These are phyloP conservation scores for Gaeumannomyces tritici DNA, from an alignment of 2,329 filamentous ascomycete species.

Conservation along the genomic window DNA sequence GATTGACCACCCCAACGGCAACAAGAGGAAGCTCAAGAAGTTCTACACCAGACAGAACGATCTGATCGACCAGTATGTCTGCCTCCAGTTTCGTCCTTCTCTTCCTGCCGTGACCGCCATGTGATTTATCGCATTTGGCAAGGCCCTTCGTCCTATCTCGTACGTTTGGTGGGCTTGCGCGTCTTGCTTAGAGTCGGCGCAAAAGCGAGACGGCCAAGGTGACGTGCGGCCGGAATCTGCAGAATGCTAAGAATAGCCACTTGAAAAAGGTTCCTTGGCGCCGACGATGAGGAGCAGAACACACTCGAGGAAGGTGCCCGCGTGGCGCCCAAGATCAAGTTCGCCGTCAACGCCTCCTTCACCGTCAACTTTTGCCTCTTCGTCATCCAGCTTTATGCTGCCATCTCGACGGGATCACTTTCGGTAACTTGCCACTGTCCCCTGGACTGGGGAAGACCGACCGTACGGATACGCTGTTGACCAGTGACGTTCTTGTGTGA, in stretches of 20 bases:
- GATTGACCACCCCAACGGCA: constrained; percentile 33
- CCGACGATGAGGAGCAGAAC: constrained; percentile 43
- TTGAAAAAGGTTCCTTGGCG: constrained; percentile 34
- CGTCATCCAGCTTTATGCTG: constrained; percentile 48
- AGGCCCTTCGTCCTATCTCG: not conserved
- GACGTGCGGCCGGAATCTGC: too few relatives aligned
- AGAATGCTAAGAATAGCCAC: not conserved
- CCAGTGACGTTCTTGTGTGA: not conserved
- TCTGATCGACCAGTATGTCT: constrained; percentile 30
- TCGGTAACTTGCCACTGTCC: constrained; percentile 22
- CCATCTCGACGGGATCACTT: constrained; percentile 47
- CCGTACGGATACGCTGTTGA: constrained; percentile 11
- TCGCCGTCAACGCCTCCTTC: constrained; percentile 43
- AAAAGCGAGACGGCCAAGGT: not conserved
- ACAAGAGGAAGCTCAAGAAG: constrained; percentile 31
- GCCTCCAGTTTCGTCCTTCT: not conserved
- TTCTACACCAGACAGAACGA: constrained; percentile 38
- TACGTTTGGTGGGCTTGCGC: not conserved
- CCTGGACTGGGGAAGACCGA: not conserved
- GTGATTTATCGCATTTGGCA: too few relatives aligned
- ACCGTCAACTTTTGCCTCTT: constrained; percentile 43
- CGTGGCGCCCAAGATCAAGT: constrained; percentile 40
- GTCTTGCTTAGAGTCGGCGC: not conserved
- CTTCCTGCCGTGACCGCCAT: too few relatives aligned
- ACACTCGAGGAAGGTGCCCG: constrained; percentile 39